A percentile compares a stretch with the other conserved stretches of the same genome.
Conservation (phyloP, 768 basidiomycete species). For the Tulasnella sp. region DNA sequence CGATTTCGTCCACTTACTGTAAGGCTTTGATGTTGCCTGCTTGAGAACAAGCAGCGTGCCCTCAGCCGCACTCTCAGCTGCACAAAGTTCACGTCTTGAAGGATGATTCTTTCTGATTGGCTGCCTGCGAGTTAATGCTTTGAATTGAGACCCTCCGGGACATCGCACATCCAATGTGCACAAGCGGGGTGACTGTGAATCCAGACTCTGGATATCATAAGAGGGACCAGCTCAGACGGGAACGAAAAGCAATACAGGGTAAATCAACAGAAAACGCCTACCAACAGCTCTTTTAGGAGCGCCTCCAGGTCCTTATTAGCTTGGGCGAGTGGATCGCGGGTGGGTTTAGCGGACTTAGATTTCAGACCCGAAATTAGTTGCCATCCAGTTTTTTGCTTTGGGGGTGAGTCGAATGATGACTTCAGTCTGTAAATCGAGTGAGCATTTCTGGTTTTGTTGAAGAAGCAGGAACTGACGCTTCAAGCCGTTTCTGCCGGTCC, state of each 20-base stretch:
- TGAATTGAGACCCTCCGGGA: not conserved
- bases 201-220: not conserved
- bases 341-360: not conserved
- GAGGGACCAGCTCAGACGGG: not conserved
- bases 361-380: not conserved
- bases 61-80: not conserved
- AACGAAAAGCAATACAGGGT: not conserved
- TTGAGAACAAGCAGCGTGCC: not conserved
- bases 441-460: not conserved
- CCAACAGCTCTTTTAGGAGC: not conserved
- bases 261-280: not conserved
- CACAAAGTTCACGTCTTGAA: not conserved
- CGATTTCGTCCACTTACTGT: not conserved
- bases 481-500: not conserved
- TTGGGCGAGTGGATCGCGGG: not conserved
- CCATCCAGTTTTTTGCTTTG: not conserved
- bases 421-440: not conserved
- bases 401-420: not conserved
- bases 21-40: not conserved
- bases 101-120: not conserved
- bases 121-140: not conserved
- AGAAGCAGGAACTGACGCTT: not conserved
- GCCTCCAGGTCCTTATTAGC: not conserved
- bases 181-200: too few relatives aligned
- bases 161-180: not conserved